Percentiles rank a stretch among this genome's conserved stretches.
These are phyloP conservation scores for Verticillium nonalfalfae DNA, from an alignment of 2,329 filamentous ascomycete species.

Conservation along the genomic window DNA sequence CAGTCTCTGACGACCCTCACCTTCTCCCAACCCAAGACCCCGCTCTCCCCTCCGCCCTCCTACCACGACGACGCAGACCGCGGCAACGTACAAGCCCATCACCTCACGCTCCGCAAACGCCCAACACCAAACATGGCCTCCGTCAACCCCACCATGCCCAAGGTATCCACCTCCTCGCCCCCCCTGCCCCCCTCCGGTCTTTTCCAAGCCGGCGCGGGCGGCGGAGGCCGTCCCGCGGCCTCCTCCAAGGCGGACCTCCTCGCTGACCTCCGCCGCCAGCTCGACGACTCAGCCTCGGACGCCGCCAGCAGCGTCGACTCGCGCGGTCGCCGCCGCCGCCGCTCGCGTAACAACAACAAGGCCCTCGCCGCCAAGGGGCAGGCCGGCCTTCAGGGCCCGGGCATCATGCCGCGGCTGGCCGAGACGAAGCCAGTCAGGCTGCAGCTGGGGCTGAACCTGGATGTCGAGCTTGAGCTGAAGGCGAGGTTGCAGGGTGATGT, in stretches of 20 bases:
- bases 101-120: neutral
- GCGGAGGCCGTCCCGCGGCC: neutral
- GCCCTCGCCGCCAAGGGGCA: slow-evolving; percentile 1
- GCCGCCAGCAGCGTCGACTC: slow-evolving; percentile 8
- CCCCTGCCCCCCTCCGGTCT: neutral
- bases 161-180: slow-evolving; percentile 2
- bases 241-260: slow-evolving; percentile 10
- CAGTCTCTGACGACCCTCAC: slow-evolving; percentile 10
- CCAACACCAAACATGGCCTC: neutral
- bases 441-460: slow-evolving; percentile 66
- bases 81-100: neutral
- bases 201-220: neutral
- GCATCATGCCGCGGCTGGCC: slow-evolving; percentile 16
- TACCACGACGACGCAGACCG: neutral
- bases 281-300: slow-evolving; percentile 10
- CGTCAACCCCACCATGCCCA: neutral
- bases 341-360: slow-evolving; percentile 7
- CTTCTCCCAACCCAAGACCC: neutral
- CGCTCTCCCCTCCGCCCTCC: neutral
- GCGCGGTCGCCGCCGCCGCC: neutral
- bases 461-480: slow-evolving; percentile 73
- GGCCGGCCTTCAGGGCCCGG: slow-evolving; percentile 7
- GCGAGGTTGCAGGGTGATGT: slow-evolving; percentile 72
- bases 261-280: slow-evolving; percentile 10
- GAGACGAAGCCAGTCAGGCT: slow-evolving; percentile 60